Evolutionary conservation across 2,329 filamentous ascomycete species (phyloP).

Genomic region (Beauveria scarabaeidicola): DNA sequence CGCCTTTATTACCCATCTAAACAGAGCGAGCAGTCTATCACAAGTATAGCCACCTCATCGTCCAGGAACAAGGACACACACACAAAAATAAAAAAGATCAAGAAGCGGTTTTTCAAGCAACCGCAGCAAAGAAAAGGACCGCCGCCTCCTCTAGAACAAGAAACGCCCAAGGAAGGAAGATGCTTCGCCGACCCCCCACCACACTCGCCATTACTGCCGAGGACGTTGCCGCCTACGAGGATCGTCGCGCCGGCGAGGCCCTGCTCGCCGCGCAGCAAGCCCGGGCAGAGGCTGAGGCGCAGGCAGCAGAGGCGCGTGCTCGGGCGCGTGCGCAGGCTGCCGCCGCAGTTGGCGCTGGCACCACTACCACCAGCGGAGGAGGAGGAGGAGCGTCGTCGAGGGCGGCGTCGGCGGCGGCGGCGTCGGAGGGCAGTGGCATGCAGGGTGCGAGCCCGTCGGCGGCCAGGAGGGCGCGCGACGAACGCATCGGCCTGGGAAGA

Average conservation of each 20-base stretch:
- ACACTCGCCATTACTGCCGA: constrained; percentile 59
- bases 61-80: too few species aligned
- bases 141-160: neutral
- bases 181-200: constrained; percentile 62
- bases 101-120: neutral
- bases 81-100: neutral
- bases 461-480: constrained; percentile 25
- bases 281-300: constrained; percentile 16
- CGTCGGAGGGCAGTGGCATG: neutral
- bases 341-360: constrained; percentile 10
- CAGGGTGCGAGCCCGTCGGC: constrained; percentile 18
- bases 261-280: constrained; percentile 26
- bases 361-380: neutral
- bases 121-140: too few species aligned
- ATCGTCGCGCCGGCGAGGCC: constrained; percentile 42
- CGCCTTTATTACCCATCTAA: too few species aligned
- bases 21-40: too few species aligned
- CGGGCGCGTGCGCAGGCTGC: constrained; percentile 1
- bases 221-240: constrained; percentile 63
- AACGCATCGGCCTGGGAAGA: constrained; percentile 28
- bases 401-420: constrained; percentile 13
- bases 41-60: too few species aligned
- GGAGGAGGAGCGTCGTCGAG: constrained; percentile 8
- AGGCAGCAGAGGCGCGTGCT: constrained; percentile 8
- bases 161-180: constrained; percentile 19